A percentile compares a stretch with the other conserved stretches of the same genome.
phyloP scores from a whole-genome alignment of 345 rosid species.

The Ceriops zippeliana region DNA sequence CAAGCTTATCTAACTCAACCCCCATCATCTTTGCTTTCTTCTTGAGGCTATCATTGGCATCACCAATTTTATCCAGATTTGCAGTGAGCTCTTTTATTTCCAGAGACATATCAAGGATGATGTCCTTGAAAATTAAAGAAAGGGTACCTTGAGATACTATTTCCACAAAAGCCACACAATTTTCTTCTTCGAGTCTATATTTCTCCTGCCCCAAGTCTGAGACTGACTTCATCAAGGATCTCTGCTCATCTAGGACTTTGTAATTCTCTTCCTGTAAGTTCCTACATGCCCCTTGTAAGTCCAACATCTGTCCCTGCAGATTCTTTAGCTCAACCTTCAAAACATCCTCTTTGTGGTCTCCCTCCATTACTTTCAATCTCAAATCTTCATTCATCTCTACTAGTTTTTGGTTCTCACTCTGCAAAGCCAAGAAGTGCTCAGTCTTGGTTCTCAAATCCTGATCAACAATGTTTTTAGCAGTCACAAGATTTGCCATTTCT shows the following conservation, averaged over 20 bases:
- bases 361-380: slow-evolving; percentile 44
- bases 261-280: slow-evolving; percentile 47
- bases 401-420: slow-evolving; percentile 41
- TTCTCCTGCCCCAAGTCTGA: slow-evolving; percentile 46
- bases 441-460: slow-evolving; percentile 44
- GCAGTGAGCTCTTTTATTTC: slow-evolving; percentile 41
- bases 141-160: slow-evolving; percentile 50
- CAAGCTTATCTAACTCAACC: slow-evolving; percentile 40
- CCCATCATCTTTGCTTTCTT: slow-evolving; percentile 46
- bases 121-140: slow-evolving; percentile 49
- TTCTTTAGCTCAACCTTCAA: slow-evolving; percentile 50
- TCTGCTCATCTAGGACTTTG: slow-evolving; percentile 49
- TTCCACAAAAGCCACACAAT: slow-evolving; percentile 41
- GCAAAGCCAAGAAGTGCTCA: slow-evolving; percentile 43
- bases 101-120: slow-evolving; percentile 40
- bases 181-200: slow-evolving; percentile 58
- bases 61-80: slow-evolving; percentile 39
- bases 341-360: slow-evolving; percentile 51
- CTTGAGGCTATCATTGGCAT: slow-evolving; percentile 48
- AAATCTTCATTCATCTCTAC: slow-evolving; percentile 43
- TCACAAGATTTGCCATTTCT: slow-evolving; percentile 52
- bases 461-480: slow-evolving; percentile 41
- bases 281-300: slow-evolving; percentile 40
- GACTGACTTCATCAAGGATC: slow-evolving; percentile 38
- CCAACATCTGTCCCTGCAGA: slow-evolving; percentile 43